These are phyloP conservation scores for Salvia hispanica DNA, from an alignment of 257 asterid species.

Conservation along the genomic window DNA sequence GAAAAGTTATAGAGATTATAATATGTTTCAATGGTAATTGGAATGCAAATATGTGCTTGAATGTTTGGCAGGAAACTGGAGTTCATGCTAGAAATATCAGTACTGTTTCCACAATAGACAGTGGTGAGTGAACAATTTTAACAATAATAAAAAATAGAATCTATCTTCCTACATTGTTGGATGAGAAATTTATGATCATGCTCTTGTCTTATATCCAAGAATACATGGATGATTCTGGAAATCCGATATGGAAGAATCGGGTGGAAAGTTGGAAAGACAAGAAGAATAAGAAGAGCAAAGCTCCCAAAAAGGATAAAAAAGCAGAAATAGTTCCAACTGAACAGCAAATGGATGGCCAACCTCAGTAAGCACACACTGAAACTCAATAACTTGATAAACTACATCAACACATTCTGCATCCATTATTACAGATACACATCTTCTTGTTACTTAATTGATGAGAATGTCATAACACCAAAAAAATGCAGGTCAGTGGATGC, in stretches of 20 bases:
- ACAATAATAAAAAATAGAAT: background rate
- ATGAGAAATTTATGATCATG: conserved; percentile 11
- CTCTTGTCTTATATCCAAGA: conserved; percentile 45
- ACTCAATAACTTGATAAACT: no score
- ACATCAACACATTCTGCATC: no score
- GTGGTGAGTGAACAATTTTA: conserved; percentile 59
- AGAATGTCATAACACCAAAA: conserved; percentile 1
- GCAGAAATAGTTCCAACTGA: conserved; percentile 62
- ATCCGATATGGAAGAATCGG: conserved; percentile 97
- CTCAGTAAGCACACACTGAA: conserved; percentile 55
- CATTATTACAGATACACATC: background rate
- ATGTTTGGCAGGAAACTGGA: conserved; percentile 64
- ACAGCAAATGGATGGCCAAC: conserved; percentile 79
- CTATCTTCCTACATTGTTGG: background rate
- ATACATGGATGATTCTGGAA: conserved; percentile 73
- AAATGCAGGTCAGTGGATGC: conserved; percentile 72
- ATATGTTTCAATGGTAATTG: background rate
- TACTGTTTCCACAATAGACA: conserved; percentile 84
- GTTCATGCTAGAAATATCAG: conserved; percentile 90
- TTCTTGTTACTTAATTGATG: background rate
- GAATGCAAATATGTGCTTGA: background rate
- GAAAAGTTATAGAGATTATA: background rate
- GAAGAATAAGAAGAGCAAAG: conserved; percentile 73
- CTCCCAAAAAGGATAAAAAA: conserved; percentile 47
- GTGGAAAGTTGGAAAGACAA: conserved; percentile 98